phyloP scores from a whole-genome alignment of 2,329 filamentous ascomycete genomes.

The Byssochlamys sp. region DNA sequence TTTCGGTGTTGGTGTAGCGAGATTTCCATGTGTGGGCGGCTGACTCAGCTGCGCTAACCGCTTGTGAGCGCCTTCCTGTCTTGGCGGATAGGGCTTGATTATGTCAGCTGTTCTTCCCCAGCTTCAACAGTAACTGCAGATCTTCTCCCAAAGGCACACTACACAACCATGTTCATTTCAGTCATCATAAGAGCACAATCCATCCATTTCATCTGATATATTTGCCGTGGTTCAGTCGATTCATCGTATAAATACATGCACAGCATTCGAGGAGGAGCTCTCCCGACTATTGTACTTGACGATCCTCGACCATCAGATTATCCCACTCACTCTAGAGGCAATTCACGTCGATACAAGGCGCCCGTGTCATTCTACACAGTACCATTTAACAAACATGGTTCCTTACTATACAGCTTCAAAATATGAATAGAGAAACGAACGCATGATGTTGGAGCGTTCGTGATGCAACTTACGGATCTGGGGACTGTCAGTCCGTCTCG shows the following conservation, averaged over 20 bases:
- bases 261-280: no score
- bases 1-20: slow-evolving; percentile 34
- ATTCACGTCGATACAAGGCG: neutral
- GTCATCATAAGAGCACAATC: neutral
- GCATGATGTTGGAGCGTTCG: neutral
- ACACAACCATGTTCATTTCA: no score
- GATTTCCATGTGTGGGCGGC: slow-evolving; percentile 26
- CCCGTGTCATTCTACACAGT: neutral
- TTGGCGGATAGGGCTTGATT: slow-evolving; percentile 16
- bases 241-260: no score
- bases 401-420: neutral
- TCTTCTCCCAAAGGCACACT: no score
- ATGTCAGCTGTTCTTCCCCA: slow-evolving; percentile 12
- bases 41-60: slow-evolving; percentile 26
- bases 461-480: neutral
- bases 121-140: neutral
- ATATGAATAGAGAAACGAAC: neutral
- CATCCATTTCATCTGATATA: neutral
- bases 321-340: no score
- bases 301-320: no score
- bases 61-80: slow-evolving; percentile 8
- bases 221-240: neutral
- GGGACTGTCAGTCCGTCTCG: neutral
- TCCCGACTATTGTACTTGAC: no score
- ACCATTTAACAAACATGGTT: neutral